Conservation (phyloP, 495 filamentous ascomycete species). For the Saxophila tyrrhenica region DNA sequence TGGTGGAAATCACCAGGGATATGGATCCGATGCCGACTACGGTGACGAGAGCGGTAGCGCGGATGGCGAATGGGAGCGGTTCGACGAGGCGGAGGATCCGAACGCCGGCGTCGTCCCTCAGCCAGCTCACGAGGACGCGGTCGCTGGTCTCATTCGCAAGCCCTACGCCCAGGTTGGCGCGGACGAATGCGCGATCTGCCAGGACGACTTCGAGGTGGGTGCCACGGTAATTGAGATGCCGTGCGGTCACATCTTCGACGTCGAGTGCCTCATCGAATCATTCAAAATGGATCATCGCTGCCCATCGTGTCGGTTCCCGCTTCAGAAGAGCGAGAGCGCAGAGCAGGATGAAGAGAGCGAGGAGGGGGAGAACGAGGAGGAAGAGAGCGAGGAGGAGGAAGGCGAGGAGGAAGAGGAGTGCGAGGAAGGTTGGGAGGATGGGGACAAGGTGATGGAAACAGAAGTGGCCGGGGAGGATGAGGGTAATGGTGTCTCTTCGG, state of each 20-base stretch:
- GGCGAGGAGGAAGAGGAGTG: background rate
- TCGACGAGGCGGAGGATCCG: background rate
- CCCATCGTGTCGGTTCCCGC: background rate
- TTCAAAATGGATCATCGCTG: background rate
- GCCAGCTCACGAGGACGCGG: background rate
- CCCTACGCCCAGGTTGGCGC: background rate
- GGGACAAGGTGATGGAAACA: too few species aligned
- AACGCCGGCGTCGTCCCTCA: background rate
- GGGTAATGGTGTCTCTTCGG: too few species aligned
- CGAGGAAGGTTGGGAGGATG: too few species aligned
- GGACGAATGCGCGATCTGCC: conserved; percentile 5
- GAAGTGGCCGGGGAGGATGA: too few species aligned
- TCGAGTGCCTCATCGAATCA: background rate
- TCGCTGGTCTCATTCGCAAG: conserved; percentile 1
- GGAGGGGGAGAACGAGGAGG: background rate
- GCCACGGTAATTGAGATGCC: conserved; percentile 1
- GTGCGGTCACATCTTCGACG: conserved; percentile 7
- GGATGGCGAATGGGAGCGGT: background rate
- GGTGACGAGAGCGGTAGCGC: background rate
- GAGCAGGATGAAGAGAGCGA: background rate
- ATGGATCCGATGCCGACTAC: background rate
- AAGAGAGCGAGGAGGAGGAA: background rate
- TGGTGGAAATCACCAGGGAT: background rate
- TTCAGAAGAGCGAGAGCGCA: background rate
- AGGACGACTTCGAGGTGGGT: background rate